A percentile compares a stretch with the other conserved stretches of the same genome.
Conservation (phyloP, 331 rosid genomes). For the Saraca asoca region DNA sequence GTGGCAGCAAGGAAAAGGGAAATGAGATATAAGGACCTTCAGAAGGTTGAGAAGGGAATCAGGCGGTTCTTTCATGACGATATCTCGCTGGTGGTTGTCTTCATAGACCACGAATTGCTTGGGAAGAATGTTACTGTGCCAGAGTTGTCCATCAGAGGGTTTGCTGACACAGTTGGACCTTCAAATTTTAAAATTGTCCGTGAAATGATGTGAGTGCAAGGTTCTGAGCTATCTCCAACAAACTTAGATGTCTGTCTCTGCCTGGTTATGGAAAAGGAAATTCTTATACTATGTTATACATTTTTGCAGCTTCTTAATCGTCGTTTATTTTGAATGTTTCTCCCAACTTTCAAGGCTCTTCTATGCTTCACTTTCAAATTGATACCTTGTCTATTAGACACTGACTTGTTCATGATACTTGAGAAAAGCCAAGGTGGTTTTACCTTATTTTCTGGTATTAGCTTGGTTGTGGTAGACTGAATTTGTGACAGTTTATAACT, state of each 20-base stretch:
- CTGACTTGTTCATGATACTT: neutral
- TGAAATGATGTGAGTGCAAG: slow-evolving; percentile 41
- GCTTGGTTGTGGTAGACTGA: no score
- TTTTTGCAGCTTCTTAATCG: slow-evolving; percentile 54
- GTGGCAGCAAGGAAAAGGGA: slow-evolving; percentile 76
- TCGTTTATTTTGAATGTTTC: slow-evolving; percentile 43
- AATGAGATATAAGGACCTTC: slow-evolving; percentile 72
- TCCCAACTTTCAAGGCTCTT: slow-evolving; percentile 26
- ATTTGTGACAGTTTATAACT: no score
- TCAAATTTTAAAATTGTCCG: slow-evolving; percentile 58
- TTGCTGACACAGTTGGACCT: slow-evolving; percentile 62
- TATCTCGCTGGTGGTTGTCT: slow-evolving; percentile 73
- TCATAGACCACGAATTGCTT: slow-evolving; percentile 63
- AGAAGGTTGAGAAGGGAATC: slow-evolving; percentile 65
- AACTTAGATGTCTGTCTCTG: slow-evolving; percentile 36
- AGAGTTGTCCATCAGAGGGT: slow-evolving; percentile 73
- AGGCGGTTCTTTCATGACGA: slow-evolving; percentile 80
- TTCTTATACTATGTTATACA: slow-evolving; percentile 34
- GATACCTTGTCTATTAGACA: slow-evolving; percentile 27
- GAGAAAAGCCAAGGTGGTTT: neutral
- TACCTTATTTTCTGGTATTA: no score
- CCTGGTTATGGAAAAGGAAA: slow-evolving; percentile 35
- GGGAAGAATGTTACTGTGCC: slow-evolving; percentile 51
- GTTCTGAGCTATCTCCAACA: slow-evolving; percentile 37
- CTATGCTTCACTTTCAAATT: slow-evolving; percentile 28